phyloP scores from a whole-genome alignment of 129 eudicot genomes.

The Saussurea involucrata region DNA sequence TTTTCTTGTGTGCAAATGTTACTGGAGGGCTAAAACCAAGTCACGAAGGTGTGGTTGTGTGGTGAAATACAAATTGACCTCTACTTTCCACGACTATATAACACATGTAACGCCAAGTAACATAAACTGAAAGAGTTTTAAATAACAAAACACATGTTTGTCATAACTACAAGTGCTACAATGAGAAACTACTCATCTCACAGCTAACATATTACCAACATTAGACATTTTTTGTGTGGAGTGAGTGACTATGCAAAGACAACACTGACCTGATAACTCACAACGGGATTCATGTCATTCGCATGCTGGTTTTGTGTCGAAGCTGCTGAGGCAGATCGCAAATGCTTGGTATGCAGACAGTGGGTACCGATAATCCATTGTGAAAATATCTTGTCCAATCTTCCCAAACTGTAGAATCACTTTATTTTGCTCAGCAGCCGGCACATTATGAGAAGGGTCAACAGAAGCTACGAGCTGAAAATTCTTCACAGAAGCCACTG shows the following conservation, averaged over 20 bases:
- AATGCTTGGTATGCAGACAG: slow-evolving; percentile 91
- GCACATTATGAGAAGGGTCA: slow-evolving; percentile 45
- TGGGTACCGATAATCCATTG: slow-evolving; percentile 91
- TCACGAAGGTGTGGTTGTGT: background rate
- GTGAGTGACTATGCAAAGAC: background rate
- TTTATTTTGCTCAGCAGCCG: slow-evolving; percentile 66
- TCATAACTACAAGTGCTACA: slow-evolving; percentile 15
- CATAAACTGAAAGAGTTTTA: background rate
- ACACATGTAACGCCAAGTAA: background rate
- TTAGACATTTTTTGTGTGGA: background rate
- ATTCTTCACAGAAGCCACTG: slow-evolving; percentile 86
- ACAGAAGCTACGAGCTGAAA: slow-evolving; percentile 87
- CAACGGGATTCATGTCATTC: slow-evolving; percentile 39
- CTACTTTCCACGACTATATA: background rate
- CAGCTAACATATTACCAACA: background rate
- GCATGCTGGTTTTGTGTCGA: slow-evolving; percentile 92
- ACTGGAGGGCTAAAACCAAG: background rate
- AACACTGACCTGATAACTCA: background rate
- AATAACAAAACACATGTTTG: slow-evolving; percentile 7
- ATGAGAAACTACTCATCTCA: background rate
- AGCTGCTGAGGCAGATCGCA: slow-evolving; percentile 88
- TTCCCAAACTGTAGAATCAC: slow-evolving; percentile 87
- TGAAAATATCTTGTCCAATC: slow-evolving; percentile 79
- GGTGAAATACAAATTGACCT: background rate
- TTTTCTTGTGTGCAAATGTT: background rate